Base-by-base conservation (phyloP, 2,329 filamentous ascomycete genomes). In the Verticillium isaacii region DNA sequence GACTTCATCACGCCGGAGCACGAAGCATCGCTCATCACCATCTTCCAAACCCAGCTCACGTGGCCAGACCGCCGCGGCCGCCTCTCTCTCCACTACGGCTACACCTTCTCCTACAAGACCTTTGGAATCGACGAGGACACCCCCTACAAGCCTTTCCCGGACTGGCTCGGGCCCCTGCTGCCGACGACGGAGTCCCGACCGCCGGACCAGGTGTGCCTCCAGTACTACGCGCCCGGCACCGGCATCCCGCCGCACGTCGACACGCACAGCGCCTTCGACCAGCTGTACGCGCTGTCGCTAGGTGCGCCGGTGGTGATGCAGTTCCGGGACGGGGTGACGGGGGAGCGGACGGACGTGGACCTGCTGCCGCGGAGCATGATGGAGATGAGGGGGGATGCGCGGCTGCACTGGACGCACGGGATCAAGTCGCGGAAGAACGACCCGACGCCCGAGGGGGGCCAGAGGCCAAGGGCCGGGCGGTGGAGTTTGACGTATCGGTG, bases 191-290 rank as follows among this genome's bases (percentile, higher is more conserved):
- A 82, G 62, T 65, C 65, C 1, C 74, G 79, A 0, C 75, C 74
- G 0, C 82, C 83, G 0, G 83, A 85, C 59, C 85, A 87, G 68
- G 83, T 87, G 65, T 86, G 83, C 65, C 72, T 86, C 17, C 84
- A 87, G 71, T 80, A 85, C 68, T 87, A 87, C 67, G 81, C 85
- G 0, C 84, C 84, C 0, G 85, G 85, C 6, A 75, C 80, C 0
- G 85, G 85, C 1, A 87, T 87, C 66, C 85, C 85, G 11, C 85
- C 85, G 0, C 85, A 87, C 66, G 84, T 84, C 60, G 85, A 87
- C 71, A 85, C 84, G 3, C 85, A 58, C 5, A 71, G 72, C 11
- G 72, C 75, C 0, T 78, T 76, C 36, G 78, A 76, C 61, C 77
- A 80, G 66, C 73, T 82, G 2, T 82, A 81, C 61, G 71, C 77